phyloP scores from a whole-genome alignment of 2,329 filamentous ascomycete species.

The Arthrinium phaeospermum region DNA sequence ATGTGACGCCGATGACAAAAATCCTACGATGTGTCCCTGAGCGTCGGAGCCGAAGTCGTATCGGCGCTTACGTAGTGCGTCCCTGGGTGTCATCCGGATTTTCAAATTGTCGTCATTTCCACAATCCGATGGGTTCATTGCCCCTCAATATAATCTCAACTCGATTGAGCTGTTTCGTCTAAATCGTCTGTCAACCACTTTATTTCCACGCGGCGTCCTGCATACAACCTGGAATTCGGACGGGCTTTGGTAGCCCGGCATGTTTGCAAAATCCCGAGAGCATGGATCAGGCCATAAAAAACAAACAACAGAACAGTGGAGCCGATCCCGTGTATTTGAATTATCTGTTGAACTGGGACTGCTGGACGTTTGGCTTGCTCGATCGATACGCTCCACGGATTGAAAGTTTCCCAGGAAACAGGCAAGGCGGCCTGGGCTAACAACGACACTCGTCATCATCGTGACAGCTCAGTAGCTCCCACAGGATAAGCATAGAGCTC shows the following conservation, averaged over 20 bases:
- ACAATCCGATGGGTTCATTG: neutral
- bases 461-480: neutral
- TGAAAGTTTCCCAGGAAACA: neutral
- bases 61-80: neutral
- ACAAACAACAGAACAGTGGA: neutral
- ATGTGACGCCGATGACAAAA: neutral
- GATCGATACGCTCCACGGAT: neutral
- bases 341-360: neutral
- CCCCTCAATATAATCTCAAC: neutral
- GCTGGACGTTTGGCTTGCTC: neutral
- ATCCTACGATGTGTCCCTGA: neutral
- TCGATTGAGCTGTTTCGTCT: neutral
- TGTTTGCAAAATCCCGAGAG: slow-evolving; percentile 8
- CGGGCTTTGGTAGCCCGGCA: neutral
- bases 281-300: slow-evolving; percentile 8
- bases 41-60: neutral
- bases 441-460: neutral
- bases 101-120: slow-evolving; percentile 2
- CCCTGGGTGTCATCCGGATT: neutral
- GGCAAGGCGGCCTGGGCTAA: neutral
- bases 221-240: neutral
- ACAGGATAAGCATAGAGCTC: neutral
- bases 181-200: neutral
- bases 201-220: neutral
- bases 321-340: neutral